Base-by-base conservation (phyloP, 163 green algal genomes). In the Volvox carteri region DNA sequence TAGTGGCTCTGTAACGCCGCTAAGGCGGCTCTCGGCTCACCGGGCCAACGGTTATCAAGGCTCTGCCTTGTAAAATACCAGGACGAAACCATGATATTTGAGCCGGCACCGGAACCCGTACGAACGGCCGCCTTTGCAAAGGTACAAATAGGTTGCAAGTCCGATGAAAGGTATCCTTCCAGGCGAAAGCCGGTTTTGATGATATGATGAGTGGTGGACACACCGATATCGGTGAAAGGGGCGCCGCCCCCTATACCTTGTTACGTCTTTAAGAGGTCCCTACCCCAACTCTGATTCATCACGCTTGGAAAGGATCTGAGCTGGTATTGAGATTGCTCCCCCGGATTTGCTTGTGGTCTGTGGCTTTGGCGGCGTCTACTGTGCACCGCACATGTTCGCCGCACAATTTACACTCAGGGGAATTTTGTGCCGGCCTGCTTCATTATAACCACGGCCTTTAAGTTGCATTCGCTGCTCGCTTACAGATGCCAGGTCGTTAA, bases 221-320 rank as follows among this genome's bases (percentile, higher is more conserved):
- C 75, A 85, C 37, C 35, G n/a, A 44, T 37, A 30, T 85, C 46
- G 52, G 33, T 85, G 77, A 85, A 23, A 73, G 52, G 52, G 77
- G 77, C 52, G 52, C 52, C 77, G 73, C 77, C 48, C 77, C 74
- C 77, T 7, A 42, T 70, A 85, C 77, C 77, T 85, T 85, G 77
- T 85, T 85, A 85, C 77, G 77, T 85, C 77, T 70, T 62, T 33
- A 85, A 85, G 52, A n/a, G 77, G 77, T 30, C 77, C 19, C 77
- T 85, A 37, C 23, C 54, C 77, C 54, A 85, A 85, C 77, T 85
- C 77, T 85, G 77, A 85, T 74, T 70, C 52, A 85, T 72, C 14
- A 54, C 21, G 44, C 46, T 37, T 74, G 52, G 77, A 85, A n/a
- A 85, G 77, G 77, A 85, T 76, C 30, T 37, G 11, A 68, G 58